phyloP scores from a whole-genome alignment of 106 monocot genomes.

The Dendrobium chrysotoxum region DNA sequence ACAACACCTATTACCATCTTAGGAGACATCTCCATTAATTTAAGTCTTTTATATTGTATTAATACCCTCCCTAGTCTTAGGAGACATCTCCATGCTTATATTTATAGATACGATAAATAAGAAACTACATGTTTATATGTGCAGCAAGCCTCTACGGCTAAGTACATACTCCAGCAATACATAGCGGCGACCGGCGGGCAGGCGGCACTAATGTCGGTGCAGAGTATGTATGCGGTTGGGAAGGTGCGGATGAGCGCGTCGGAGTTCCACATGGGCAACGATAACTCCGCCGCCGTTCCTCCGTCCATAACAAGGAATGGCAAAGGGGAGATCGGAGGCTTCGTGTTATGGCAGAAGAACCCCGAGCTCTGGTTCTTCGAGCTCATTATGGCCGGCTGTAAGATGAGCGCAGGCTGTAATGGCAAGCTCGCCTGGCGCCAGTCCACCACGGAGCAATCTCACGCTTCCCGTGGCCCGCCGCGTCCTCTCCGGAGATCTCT shows the following conservation, averaged over 20 bases:
- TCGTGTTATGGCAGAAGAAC: slow-evolving; percentile 64
- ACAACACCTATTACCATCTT: no score
- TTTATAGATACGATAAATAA: no score
- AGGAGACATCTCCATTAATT: no score
- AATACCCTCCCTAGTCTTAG: no score
- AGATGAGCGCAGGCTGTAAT: slow-evolving; percentile 66
- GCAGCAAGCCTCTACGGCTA: slow-evolving; percentile 66
- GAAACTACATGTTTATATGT: no score
- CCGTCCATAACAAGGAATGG: slow-evolving; percentile 6
- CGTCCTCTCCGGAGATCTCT: slow-evolving; percentile 54
- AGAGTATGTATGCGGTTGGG: slow-evolving; percentile 61
- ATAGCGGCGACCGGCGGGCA: slow-evolving; percentile 66
- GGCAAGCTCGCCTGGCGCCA: slow-evolving; percentile 65
- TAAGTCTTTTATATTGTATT: neutral
- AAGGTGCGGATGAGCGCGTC: slow-evolving; percentile 65
- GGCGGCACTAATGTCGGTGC: slow-evolving; percentile 38
- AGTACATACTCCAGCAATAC: slow-evolving; percentile 73
- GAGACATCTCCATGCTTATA: no score
- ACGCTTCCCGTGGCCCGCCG: slow-evolving; percentile 48
- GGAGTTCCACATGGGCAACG: slow-evolving; percentile 49
- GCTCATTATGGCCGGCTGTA: slow-evolving; percentile 61
- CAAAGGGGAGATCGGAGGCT: slow-evolving; percentile 55
- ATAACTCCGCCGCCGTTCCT: slow-evolving; percentile 6
- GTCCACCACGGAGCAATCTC: slow-evolving; percentile 45
- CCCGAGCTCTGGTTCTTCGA: slow-evolving; percentile 71